Evolutionary conservation across 2,329 filamentous ascomycete genomes (phyloP), one percentile per base, ranked within the genome.

Genomic region (Didymella lethalis): DNA sequence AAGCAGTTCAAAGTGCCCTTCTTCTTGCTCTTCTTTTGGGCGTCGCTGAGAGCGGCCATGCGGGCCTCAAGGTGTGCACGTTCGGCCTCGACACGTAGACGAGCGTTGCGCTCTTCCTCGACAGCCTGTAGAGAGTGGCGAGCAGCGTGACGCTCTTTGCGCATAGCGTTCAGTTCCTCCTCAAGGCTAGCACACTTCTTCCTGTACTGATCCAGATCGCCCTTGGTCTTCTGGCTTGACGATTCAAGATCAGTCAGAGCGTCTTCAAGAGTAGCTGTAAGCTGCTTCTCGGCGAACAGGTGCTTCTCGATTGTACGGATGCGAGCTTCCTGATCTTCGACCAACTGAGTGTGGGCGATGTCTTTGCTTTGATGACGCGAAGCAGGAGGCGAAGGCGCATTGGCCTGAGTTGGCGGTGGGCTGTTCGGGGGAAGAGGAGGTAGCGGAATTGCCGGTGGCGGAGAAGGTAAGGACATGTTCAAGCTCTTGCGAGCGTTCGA

Each of bases 1-100:
- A 99, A 99, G 85, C 95, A 99, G 83, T 97, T 98, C 79, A 99
- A 85, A 67, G 90, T 93, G 72, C 90, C 88, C 86, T 96, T 97
- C 80, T 96, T 93, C 80, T 96, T 93, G 85, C 94, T 97, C 62
- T 96, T 95, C 82, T 91, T 90, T 79, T 89, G 93, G 77, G 95
- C 90, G 58, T 91, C 89, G 72, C 94, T 93, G 88, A 99, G 76
- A 54, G 80, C 79, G 46, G 75, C 75, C 82, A 84, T 99, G 56
- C 94, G 87, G 81, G 96, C 92, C 80, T 99, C 94, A 26, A 99
- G 86, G 72, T 96, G 91, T 38, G 90, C 91, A 53, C 91, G 85
- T 43, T 95, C 95, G 65, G 90, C 88, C 82, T 99, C 95, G 34
- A 96, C 93, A 63, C 94, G 91, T 64, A 92, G 85, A 61, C 95